These are phyloP conservation scores for Cladosporium sp. DNA, from an alignment of 2,329 filamentous ascomycete species.

Conservation along the genomic window DNA sequence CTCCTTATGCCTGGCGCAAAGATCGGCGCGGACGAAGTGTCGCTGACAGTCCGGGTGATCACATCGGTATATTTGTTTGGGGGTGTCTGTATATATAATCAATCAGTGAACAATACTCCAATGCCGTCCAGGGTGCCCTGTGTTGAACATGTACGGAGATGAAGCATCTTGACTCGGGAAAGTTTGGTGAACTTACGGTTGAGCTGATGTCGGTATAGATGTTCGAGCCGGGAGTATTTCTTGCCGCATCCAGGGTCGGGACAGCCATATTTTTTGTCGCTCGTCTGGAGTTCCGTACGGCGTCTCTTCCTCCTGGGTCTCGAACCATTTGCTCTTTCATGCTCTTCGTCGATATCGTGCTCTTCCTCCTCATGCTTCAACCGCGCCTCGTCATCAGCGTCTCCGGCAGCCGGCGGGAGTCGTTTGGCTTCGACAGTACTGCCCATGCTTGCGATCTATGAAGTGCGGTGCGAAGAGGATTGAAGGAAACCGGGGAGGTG, in stretches of 20 bases:
- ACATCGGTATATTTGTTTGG: slow-evolving; percentile 92
- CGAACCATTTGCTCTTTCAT: slow-evolving; percentile 20
- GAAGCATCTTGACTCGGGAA: slow-evolving; percentile 13
- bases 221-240: slow-evolving; percentile 93
- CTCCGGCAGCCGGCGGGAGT: neutral
- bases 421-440: slow-evolving; percentile 3
- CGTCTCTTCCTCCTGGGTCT: slow-evolving; percentile 32
- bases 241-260: slow-evolving; percentile 85
- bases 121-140: neutral
- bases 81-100: slow-evolving; percentile 58
- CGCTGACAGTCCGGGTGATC: slow-evolving; percentile 87
- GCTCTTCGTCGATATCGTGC: slow-evolving; percentile 23
- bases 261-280: slow-evolving; percentile 67
- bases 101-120: slow-evolving; percentile 1
- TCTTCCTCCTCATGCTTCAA: slow-evolving; percentile 11
- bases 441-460: neutral
- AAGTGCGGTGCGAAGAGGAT: neutral
- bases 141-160: neutral
- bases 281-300: slow-evolving; percentile 24
- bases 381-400: neutral
- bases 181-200: slow-evolving; percentile 63
- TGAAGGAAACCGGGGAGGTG: neutral
- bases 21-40: slow-evolving; percentile 87
- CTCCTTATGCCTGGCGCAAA: slow-evolving; percentile 66
- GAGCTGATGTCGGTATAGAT: slow-evolving; percentile 92